phyloP scores from a whole-genome alignment of 1,284 basidiomycete genomes.

The Sanghuangporus weigelae region DNA sequence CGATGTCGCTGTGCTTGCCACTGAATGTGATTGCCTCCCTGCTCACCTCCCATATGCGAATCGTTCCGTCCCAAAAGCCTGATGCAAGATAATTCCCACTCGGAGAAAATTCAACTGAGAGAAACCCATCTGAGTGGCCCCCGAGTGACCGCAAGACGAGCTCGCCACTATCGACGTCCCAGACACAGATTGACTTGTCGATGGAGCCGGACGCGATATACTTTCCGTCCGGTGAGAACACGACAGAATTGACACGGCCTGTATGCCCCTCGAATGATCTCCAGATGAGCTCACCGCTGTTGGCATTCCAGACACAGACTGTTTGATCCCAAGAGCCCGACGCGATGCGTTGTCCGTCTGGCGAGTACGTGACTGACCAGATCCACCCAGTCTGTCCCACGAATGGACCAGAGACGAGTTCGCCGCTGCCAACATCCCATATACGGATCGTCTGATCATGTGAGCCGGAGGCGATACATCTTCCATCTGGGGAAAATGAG shows the following conservation, averaged over 20 bases:
- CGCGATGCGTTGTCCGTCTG: background rate
- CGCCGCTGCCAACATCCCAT: background rate
- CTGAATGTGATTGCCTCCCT: background rate
- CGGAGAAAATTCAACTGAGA: background rate
- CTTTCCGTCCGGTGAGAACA: background rate
- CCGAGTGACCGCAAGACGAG: background rate
- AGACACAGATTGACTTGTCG: background rate
- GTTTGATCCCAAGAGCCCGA: constrained; percentile 26
- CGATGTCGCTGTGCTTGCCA: background rate
- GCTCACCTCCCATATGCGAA: too few relatives aligned
- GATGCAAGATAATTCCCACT: too few relatives aligned
- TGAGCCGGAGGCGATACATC: background rate
- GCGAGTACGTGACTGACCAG: background rate
- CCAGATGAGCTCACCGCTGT: too few relatives aligned
- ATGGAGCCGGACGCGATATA: background rate
- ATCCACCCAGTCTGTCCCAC: background rate
- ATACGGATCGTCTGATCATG: background rate
- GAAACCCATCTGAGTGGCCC: background rate
- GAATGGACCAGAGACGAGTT: background rate
- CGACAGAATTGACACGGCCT: too few relatives aligned
- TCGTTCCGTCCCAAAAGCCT: too few relatives aligned
- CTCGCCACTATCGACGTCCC: background rate
- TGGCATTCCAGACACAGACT: too few relatives aligned
- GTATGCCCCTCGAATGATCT: background rate
- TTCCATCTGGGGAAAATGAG: background rate